These are phyloP conservation scores for Wallacemonas collosoma DNA, from an alignment of 208 protist species.

Conservation along the genomic window DNA sequence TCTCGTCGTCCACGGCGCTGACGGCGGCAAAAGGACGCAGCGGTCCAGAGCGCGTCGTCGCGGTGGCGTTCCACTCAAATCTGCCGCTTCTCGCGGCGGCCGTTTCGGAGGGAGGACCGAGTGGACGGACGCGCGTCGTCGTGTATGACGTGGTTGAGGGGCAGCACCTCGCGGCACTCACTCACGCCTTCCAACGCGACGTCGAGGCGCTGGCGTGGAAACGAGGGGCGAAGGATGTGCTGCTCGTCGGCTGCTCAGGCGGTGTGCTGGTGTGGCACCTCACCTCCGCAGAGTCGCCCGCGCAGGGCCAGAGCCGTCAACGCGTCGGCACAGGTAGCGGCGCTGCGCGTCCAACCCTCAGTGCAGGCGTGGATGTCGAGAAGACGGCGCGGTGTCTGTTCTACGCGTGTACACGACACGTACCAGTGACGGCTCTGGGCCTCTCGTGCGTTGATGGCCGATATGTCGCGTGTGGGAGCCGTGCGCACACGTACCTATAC, in stretches of 20 bases:
- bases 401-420: constrained; percentile 45
- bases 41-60: constrained; percentile 57
- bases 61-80: constrained; percentile 65
- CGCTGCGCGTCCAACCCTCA: not conserved
- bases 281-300: constrained; percentile 18
- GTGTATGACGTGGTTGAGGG: constrained; percentile 61
- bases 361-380: constrained; percentile 16
- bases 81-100: constrained; percentile 64
- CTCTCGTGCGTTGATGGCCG: constrained; percentile 58
- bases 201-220: constrained; percentile 75
- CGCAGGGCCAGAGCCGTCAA: constrained; percentile 17
- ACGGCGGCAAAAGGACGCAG: constrained; percentile 16
- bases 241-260: constrained; percentile 74
- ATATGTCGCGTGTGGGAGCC: constrained; percentile 64
- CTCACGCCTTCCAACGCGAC: constrained; percentile 74
- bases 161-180: constrained; percentile 44
- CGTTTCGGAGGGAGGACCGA: constrained; percentile 49
- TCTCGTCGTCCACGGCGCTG: not conserved
- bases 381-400: constrained; percentile 55
- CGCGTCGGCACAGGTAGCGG: constrained; percentile 1
- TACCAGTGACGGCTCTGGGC: constrained; percentile 45
- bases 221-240: constrained; percentile 55
- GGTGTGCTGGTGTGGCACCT: constrained; percentile 80
- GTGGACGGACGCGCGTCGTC: constrained; percentile 45
- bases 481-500: constrained; percentile 42